These are phyloP conservation scores for Penicillium cinerascens DNA, from an alignment of 495 filamentous ascomycete genomes.

Conservation along the genomic window DNA sequence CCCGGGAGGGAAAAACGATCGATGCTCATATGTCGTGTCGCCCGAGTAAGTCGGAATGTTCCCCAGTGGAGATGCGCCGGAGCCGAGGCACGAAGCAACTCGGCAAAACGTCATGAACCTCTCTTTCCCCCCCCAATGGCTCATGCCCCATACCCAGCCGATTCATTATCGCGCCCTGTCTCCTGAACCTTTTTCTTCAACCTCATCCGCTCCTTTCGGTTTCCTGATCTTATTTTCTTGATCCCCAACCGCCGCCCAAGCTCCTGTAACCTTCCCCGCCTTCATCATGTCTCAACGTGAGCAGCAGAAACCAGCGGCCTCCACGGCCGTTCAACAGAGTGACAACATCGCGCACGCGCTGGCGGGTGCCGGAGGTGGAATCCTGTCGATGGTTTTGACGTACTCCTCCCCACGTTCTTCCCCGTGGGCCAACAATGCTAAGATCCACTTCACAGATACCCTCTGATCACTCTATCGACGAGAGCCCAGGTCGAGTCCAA, in stretches of 20 bases:
- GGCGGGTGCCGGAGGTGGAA: constrained; percentile 83
- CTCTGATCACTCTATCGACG: constrained; percentile 95
- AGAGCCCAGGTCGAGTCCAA: constrained; percentile 97
- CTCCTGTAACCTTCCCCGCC: background rate
- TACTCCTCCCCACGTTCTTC: constrained; percentile 37
- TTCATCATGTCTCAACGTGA: constrained; percentile 39
- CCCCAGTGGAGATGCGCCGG: constrained; percentile 19
- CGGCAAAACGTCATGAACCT: constrained; percentile 47
- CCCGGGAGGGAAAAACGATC: background rate
- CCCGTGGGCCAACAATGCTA: constrained; percentile 12
- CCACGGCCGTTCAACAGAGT: constrained; percentile 62
- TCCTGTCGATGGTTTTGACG: constrained; percentile 94
- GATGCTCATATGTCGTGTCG: background rate
- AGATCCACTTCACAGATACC: constrained; percentile 61
- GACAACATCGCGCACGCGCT: constrained; percentile 91
- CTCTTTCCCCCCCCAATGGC: background rate
- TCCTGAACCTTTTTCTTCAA: constrained; percentile 14
- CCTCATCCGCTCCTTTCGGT: constrained; percentile 9
- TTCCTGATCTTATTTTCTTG: background rate
- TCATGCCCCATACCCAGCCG: constrained; percentile 16
- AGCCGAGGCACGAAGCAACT: constrained; percentile 39
- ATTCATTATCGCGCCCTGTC: constrained; percentile 33
- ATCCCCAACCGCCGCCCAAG: background rate
- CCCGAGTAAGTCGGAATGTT: constrained; percentile 17
- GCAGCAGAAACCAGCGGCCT: constrained; percentile 36